Conservation (phyloP, 495 filamentous ascomycete species). For the Podospora pseudopauciseta region DNA sequence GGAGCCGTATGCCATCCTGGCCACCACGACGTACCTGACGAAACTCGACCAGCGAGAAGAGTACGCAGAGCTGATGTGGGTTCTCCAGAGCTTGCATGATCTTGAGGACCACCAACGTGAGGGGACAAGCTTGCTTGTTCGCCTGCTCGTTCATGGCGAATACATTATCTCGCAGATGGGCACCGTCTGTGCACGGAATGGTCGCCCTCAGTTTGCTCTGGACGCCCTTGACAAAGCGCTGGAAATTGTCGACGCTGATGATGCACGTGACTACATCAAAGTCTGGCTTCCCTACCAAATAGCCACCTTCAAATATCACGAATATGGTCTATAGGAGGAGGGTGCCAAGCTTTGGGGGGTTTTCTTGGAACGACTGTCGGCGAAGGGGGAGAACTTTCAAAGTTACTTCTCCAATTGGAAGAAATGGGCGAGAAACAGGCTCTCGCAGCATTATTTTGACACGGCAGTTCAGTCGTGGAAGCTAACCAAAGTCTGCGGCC, state of each 20-base stretch:
- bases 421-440: slow-evolving; percentile 6
- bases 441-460: slow-evolving; percentile 17
- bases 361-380: slow-evolving; percentile 7
- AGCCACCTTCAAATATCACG: slow-evolving; percentile 9
- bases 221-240: slow-evolving; percentile 13
- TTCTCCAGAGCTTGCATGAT: slow-evolving; percentile 4
- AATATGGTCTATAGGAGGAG: slow-evolving; percentile 11
- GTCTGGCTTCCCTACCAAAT: slow-evolving; percentile 12
- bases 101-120: not conserved
- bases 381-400: not conserved
- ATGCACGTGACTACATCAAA: not conserved
- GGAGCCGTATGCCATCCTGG: not conserved
- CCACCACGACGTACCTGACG: slow-evolving; percentile 5
- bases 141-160: slow-evolving; percentile 1
- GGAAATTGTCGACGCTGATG: slow-evolving; percentile 10
- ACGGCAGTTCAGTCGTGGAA: slow-evolving; percentile 11
- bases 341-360: slow-evolving; percentile 3
- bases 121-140: not conserved
- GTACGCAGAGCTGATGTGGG: not conserved
- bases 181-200: slow-evolving; percentile 7
- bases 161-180: slow-evolving; percentile 5
- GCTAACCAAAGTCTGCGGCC: not conserved
- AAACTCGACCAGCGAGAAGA: not conserved
- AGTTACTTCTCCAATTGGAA: not conserved
- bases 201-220: slow-evolving; percentile 13